A percentile compares a stretch with the other conserved stretches of the same genome.
These are phyloP conservation scores for Eucommia ulmoides DNA, from an alignment of 257 asterid species.

Conservation along the genomic window DNA sequence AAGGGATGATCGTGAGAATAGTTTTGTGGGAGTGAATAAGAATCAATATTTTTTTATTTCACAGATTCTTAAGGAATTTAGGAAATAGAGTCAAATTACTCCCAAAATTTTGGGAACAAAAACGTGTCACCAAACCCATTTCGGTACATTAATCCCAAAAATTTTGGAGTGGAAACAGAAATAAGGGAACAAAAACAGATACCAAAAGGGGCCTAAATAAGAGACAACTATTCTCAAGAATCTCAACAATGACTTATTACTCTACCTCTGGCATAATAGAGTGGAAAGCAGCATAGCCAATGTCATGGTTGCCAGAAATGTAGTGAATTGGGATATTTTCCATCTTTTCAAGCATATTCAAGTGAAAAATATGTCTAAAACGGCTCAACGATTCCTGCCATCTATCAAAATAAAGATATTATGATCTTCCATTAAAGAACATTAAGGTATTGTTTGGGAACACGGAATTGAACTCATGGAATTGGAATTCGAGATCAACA, in stretches of 20 bases:
- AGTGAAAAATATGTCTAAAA: conserved; percentile 70
- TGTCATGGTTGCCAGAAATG: conserved; percentile 90
- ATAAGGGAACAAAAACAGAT: not conserved
- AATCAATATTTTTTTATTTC: too few relatives aligned
- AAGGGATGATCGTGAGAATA: too few relatives aligned
- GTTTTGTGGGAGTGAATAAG: too few relatives aligned
- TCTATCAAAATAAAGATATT: conserved; percentile 20
- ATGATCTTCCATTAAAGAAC: conserved; percentile 5
- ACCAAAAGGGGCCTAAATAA: not conserved
- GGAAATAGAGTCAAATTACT: not conserved
- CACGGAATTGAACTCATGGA: not conserved
- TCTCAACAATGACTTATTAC: not conserved
- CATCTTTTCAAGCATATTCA: conserved; percentile 47
- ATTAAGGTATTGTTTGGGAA: not conserved
- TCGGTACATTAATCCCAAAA: not conserved
- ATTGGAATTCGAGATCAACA: not conserved
- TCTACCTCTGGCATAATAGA: conserved; percentile 58
- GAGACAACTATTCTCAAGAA: too few relatives aligned
- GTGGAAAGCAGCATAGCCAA: conserved; percentile 60
- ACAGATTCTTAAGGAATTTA: too few relatives aligned
- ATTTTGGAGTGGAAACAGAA: too few relatives aligned
- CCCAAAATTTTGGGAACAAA: not conserved
- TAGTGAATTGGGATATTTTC: conserved; percentile 36
- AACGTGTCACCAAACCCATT: not conserved
- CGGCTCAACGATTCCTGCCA: conserved; percentile 94